Conservation (phyloP, 2,329 filamentous ascomycete genomes). For the Trematosphaeria pertusa region DNA sequence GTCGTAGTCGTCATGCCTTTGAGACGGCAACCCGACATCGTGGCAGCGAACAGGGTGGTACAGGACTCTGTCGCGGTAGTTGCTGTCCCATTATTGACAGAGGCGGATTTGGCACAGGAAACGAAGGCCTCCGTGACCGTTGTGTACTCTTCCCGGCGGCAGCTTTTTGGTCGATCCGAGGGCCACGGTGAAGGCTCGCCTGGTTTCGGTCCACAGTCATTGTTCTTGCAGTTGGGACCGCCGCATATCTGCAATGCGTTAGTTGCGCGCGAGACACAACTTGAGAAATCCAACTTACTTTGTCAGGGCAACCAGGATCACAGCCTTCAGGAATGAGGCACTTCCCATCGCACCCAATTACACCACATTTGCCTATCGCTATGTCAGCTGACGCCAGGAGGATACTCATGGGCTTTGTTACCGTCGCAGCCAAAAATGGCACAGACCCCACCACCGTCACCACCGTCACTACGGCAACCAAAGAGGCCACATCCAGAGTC, state of each 20-base stretch:
- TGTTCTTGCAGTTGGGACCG: conserved; percentile 15
- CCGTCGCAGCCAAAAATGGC: conserved; percentile 21
- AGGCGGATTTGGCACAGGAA: conserved; percentile 20
- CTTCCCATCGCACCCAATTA: conserved; percentile 25
- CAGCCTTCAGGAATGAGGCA: conserved; percentile 20
- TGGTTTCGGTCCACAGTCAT: conserved; percentile 27
- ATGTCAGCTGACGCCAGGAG: neutral
- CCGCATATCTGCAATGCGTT: conserved; percentile 26
- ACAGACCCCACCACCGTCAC: too few species aligned
- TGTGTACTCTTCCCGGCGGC: conserved; percentile 27
- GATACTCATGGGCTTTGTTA: neutral
- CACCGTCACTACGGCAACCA: too few species aligned
- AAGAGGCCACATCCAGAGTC: conserved; percentile 22
- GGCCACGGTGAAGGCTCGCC: conserved; percentile 23
- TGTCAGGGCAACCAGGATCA: conserved; percentile 24
- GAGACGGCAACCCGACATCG: conserved; percentile 24
- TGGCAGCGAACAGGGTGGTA: conserved; percentile 18
- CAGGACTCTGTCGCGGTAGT: conserved; percentile 27
- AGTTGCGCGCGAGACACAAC: too few species aligned
- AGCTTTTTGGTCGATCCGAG: conserved; percentile 15
- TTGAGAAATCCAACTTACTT: neutral
- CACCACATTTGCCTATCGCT: conserved; percentile 10
- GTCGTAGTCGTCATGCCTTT: conserved; percentile 16
- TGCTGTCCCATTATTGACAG: conserved; percentile 9
- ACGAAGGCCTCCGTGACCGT: conserved; percentile 31